A percentile compares a stretch with the other conserved stretches of the same genome.
Evolutionary conservation across 371 early-diverging fungal genomes (phyloP).

Genomic region (Mortierella sp.): DNA sequence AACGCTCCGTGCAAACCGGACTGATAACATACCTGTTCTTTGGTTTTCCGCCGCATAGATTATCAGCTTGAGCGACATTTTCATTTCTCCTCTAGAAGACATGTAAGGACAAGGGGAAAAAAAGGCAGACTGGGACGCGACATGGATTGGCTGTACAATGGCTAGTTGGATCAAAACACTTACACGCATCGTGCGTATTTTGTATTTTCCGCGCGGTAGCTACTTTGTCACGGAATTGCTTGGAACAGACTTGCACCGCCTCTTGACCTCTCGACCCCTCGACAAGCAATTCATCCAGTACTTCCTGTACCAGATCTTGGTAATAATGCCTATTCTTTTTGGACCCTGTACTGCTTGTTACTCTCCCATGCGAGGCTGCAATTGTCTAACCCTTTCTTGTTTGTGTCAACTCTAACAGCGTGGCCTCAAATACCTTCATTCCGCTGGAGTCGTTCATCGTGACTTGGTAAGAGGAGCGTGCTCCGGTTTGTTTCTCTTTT

Average conservation of each 20-base stretch:
- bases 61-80: conserved; percentile 89
- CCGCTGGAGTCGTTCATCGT: conserved; percentile 95
- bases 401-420: conserved; percentile 62
- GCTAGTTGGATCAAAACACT: too few relatives aligned
- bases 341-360: too few relatives aligned
- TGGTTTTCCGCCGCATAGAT: too few relatives aligned
- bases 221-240: conserved; percentile 96
- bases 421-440: conserved; percentile 94
- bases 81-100: conserved; percentile 92
- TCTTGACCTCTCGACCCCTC: conserved; percentile 88
- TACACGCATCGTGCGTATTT: too few relatives aligned
- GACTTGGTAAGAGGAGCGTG: conserved; percentile 90
- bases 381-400: conserved; percentile 5
- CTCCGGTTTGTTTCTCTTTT: too few relatives aligned
- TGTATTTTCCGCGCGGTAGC: too few relatives aligned
- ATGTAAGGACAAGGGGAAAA: conserved; percentile 69
- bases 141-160: too few relatives aligned
- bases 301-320: conserved; percentile 95
- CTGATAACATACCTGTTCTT: not conserved
- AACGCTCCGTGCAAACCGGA: too few relatives aligned
- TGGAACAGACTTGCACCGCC: conserved; percentile 94
- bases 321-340: not conserved
- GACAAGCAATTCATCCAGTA: conserved; percentile 96
- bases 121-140: too few relatives aligned
- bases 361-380: too few relatives aligned